Evolutionary conservation across 495 filamentous ascomycete species (phyloP), one percentile per base, ranked within the genome.

Genomic region (Usnea hakonensis): DNA sequence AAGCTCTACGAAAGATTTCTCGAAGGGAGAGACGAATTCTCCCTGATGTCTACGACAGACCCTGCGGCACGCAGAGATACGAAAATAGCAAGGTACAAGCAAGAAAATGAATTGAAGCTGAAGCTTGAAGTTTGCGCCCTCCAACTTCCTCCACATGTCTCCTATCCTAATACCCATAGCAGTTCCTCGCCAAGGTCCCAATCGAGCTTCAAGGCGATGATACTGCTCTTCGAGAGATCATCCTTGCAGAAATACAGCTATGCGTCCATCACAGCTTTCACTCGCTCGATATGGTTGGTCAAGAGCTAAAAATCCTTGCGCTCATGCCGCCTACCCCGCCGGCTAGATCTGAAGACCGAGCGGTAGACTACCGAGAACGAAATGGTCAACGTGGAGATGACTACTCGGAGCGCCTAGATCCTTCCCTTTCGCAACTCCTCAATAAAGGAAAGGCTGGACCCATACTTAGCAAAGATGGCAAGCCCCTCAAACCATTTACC

Each of bases 401-500:
- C 35, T 92, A 90, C 72, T 89, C 83, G 32, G 90, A 95, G 11
- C 84, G 85, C n/a, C 70, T 97, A 13, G 92, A 95, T 67, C 70
- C 70, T 13, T 83, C 85, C 8, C 63, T 86, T 37, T 78, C 80
- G 41, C 75, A 83, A 62, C 73, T 85, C 14, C 73, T 83, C 14
- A 76, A 74, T 38, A 78, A 74, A 23, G 74, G 77, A 17, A 81
- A 80, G 62, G 73, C 74, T 23, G 95, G 93, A 0, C 90, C 94
- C 1, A 77, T 98, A 26, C 75, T 98, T n/a, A 88, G 83, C 55
- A 83, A 77, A 65, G 79, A 87, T 61, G 94, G 94, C 36, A 96
- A 89, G 67, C 95, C 95, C 26, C 77, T 97, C 62, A 85, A 91
- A 63, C 95, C 93, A 4, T 97, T 98, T 68, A 97, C 91, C 5